Evolutionary conservation across 495 filamentous ascomycete genomes (phyloP).

Genomic region (Talaromyces trachyspermus): DNA sequence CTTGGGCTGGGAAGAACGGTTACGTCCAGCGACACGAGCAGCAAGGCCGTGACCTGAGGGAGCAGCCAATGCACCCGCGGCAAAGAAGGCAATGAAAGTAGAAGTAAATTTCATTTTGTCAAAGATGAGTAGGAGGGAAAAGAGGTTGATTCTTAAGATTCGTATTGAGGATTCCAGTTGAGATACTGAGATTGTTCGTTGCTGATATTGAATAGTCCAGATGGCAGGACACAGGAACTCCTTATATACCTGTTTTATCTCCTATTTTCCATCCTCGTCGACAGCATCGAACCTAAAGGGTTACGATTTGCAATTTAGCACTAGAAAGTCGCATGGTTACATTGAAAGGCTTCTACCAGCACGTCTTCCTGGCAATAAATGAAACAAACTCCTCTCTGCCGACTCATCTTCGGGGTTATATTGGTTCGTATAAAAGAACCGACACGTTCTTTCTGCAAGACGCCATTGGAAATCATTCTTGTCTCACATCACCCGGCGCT

Average conservation of each 20-base stretch:
- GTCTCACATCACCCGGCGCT: too few relatives aligned
- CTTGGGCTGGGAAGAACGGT: conserved; percentile 16
- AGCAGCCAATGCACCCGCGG: conserved; percentile 18
- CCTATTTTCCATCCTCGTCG: neutral
- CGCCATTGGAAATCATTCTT: too few relatives aligned
- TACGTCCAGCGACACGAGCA: conserved; percentile 12
- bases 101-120: conserved; percentile 1
- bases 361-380: neutral
- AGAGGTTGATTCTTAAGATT: too few relatives aligned
- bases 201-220: too few relatives aligned
- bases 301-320: neutral
- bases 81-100: conserved; percentile 14
- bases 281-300: neutral
- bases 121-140: neutral
- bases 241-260: conserved; percentile 1
- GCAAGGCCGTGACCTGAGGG: conserved; percentile 17
- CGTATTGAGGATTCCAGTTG: too few relatives aligned
- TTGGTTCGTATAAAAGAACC: too few relatives aligned
- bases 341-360: neutral
- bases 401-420: neutral
- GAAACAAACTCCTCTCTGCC: neutral
- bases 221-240: neutral
- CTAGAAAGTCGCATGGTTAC: conserved; percentile 3
- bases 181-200: too few relatives aligned
- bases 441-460: too few relatives aligned